These are phyloP conservation scores for Trichoderma simmonsii DNA, from an alignment of 2,329 filamentous ascomycete species.

Conservation along the genomic window DNA sequence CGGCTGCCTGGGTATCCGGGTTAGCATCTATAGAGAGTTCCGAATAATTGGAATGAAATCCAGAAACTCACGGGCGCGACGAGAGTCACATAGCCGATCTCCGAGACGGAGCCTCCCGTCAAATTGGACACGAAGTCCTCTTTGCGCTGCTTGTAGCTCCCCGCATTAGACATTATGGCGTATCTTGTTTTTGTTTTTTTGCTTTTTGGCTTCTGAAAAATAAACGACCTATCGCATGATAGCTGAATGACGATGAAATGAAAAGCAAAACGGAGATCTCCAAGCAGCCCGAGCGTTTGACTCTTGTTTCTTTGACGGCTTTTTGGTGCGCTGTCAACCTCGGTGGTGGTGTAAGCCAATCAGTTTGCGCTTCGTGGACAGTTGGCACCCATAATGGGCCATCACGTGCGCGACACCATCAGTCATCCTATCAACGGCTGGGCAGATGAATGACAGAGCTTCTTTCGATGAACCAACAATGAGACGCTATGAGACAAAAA, in stretches of 20 bases:
- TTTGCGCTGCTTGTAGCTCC: constrained; percentile 84
- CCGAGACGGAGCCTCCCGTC: constrained; percentile 74
- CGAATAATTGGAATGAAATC: not conserved
- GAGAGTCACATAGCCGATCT: constrained; percentile 83
- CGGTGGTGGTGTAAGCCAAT: not conserved
- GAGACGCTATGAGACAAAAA: no score
- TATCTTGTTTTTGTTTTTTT: not conserved
- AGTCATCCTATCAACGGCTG: not conserved
- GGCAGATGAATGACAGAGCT: not conserved
- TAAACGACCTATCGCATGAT: constrained; percentile 4
- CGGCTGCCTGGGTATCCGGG: constrained; percentile 58
- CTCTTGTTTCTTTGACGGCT: not conserved
- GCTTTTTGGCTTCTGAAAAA: not conserved
- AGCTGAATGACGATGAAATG: not conserved
- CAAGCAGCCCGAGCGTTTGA: not conserved
- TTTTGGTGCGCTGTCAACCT: constrained; percentile 4
- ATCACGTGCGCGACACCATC: constrained; percentile 14
- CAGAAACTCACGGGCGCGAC: constrained; percentile 68
- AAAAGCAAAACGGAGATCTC: not conserved
- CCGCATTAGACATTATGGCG: constrained; percentile 36
- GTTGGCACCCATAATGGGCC: constrained; percentile 8
- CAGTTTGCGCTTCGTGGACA: constrained; percentile 15
- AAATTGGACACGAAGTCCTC: constrained; percentile 94
- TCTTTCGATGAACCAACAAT: not conserved
- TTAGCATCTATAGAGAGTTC: not conserved